Evolutionary conservation across 1,284 basidiomycete species (phyloP), one percentile per base, ranked within the genome.

Genomic region (Ceratobasidium sp.): DNA sequence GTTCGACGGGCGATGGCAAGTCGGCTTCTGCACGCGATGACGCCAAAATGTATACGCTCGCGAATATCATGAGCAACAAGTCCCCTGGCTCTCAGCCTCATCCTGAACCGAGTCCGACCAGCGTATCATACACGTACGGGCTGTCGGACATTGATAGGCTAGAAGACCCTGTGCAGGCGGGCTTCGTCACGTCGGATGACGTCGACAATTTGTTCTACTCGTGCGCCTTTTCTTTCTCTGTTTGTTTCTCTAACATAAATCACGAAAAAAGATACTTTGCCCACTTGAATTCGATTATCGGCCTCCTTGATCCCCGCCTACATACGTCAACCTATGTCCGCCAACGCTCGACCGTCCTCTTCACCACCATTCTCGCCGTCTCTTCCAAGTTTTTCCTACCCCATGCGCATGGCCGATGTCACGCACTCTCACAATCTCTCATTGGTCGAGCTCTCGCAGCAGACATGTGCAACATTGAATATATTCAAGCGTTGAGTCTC

Each of bases 331-430:
- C 78, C 3, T 80, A 78, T 69, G 79, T 79, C 28, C 78, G 80
- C 3, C 74, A 76, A 26, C 76, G 78, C 9, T 79, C 77, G 14
- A 77, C 80, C 2, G 76, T 82, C 16, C 79, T 84, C n/a, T 83
- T 81, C 75, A 79, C 80, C 1, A 78, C 81, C 39, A 78, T 84
- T 60, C 76, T 83, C 60, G 77, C 81, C 26, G 80, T 81, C 6
- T 79, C 82, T 0, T 77, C 80, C 45, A 80, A 80, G 52, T 80
- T 81, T 71, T 79, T 80, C 64, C 77, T 78, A 8, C 79, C 79
- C 0, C 77, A 80, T 26, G 73, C 79, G 14, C 81, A 83, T 75
- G 60, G 76, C 32, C 39, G 74, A 32, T 77, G 82, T 58, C 76
- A 81, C 55, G 52, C 77, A 30, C 75, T 78, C 50, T 75, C 78